phyloP scores from a whole-genome alignment of 305 asterid species.

The Fraxinus sp. region DNA sequence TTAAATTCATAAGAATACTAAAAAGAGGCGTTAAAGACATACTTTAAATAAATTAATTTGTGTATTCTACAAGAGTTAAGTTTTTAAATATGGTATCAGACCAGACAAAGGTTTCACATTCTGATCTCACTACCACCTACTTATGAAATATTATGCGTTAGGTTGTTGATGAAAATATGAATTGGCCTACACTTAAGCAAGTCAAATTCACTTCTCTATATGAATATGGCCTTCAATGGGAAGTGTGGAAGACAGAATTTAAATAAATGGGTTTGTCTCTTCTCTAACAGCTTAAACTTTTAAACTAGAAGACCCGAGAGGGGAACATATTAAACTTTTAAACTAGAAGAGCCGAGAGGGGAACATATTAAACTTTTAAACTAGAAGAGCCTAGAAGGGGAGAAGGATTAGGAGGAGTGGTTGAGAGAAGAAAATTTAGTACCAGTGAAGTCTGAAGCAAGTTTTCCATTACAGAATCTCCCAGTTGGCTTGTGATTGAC shows the following conservation, averaged over 20 bases:
- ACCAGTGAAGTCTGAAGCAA: slow-evolving; percentile 89
- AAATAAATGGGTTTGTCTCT: background rate
- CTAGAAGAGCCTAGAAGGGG: background rate
- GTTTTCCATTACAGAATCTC: slow-evolving; percentile 87
- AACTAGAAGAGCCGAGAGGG: background rate
- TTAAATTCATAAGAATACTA: background rate
- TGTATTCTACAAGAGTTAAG: background rate
- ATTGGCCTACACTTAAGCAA: background rate
- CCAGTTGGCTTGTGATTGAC: slow-evolving; percentile 62
- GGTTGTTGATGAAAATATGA: background rate
- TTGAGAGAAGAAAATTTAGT: background rate
- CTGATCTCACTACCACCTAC: background rate
- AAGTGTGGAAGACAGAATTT: background rate
- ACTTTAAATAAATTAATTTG: background rate
- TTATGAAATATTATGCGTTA: background rate
- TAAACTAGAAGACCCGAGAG: background rate
- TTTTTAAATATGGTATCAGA: background rate
- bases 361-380: no score
- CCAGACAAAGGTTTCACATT: background rate
- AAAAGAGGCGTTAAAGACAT: background rate
- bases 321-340: background rate
- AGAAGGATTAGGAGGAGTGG: slow-evolving; percentile 2
- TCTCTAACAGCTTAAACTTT: background rate
- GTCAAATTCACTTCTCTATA: background rate
- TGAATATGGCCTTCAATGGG: background rate